These are phyloP conservation scores for Blastocystis hominis DNA, from an alignment of 352 stramenopile species.

Conservation along the genomic window DNA sequence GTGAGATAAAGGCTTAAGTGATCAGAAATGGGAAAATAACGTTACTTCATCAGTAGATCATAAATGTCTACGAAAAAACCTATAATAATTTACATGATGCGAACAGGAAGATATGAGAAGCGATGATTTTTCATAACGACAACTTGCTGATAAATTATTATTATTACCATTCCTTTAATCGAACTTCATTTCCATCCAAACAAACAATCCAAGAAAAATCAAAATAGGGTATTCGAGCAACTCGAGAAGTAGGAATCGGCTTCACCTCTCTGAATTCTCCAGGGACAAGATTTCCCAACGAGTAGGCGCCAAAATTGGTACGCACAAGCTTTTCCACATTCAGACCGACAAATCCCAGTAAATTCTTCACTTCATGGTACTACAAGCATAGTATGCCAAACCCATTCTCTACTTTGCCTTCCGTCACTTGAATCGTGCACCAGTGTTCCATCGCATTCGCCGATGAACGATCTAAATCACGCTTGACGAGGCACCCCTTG, in stretches of 20 bases:
- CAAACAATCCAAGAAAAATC: not conserved
- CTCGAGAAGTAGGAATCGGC: constrained; percentile 64
- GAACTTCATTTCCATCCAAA: not conserved
- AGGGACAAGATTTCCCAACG: constrained; percentile 69
- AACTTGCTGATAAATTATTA: constrained; percentile 44
- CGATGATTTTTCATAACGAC: constrained; percentile 13
- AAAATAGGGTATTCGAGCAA: not conserved
- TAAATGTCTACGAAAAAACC: constrained; percentile 50
- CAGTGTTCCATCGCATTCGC: constrained; percentile 52
- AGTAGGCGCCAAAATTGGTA: constrained; percentile 77
- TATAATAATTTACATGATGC: constrained; percentile 56
- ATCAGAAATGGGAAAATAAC: not conserved
- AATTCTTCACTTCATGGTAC: constrained; percentile 80
- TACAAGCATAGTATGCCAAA: constrained; percentile 61
- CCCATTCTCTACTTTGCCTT: constrained; percentile 67
- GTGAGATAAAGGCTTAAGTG: not conserved
- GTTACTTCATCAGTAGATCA: constrained; percentile 53
- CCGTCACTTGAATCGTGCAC: constrained; percentile 68
- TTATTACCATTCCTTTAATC: constrained; percentile 2
- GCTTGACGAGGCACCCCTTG: constrained; percentile 60
- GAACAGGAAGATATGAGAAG: constrained; percentile 54
- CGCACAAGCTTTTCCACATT: constrained; percentile 77
- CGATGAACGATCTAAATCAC: not conserved
- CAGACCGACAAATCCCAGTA: constrained; percentile 72
- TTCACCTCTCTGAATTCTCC: constrained; percentile 72